Percentiles rank a stretch among this genome's conserved stretches.
Evolutionary conservation across 169 alveolate genomes (phyloP).

Genomic region (Cryptosporidium bovis): DNA sequence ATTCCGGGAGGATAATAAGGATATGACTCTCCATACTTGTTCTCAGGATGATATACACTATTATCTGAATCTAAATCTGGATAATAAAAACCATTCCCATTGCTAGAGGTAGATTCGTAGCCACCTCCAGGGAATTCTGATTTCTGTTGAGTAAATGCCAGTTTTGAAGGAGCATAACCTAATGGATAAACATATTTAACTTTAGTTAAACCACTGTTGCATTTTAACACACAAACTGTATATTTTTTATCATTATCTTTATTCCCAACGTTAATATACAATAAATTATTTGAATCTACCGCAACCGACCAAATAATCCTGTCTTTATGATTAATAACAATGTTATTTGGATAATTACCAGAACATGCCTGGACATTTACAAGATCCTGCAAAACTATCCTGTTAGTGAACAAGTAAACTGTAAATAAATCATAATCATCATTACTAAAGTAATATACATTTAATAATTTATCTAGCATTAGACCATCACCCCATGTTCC

Average conservation of each 20-base stretch:
- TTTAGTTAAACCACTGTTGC: background rate
- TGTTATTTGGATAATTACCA: conserved; percentile 53
- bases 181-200: conserved; percentile 29
- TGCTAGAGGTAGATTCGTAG: conserved; percentile 4
- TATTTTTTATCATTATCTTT: conserved; percentile 1
- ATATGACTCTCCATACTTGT: conserved; percentile 8
- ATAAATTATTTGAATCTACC: conserved; percentile 11
- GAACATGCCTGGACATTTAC: conserved; percentile 21
- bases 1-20: conserved; percentile 64
- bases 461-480: background rate
- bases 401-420: conserved; percentile 35
- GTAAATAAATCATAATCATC: conserved; percentile 2
- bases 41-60: conserved; percentile 7
- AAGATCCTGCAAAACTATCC: conserved; percentile 54
- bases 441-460: background rate
- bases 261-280: conserved; percentile 32
- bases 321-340: background rate
- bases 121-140: conserved; percentile 41
- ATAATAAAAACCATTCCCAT: conserved; percentile 12
- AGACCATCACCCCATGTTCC: conserved; percentile 42
- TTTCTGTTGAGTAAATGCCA: conserved; percentile 16
- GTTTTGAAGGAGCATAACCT: conserved; percentile 59
- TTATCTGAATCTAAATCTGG: background rate
- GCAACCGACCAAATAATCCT: conserved; percentile 36
- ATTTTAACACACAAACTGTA: conserved; percentile 33